Evolutionary conservation across 2,329 filamentous ascomycete species (phyloP), one percentile per base, ranked within the genome.

Genomic region (Aspergillus arachidicola): DNA sequence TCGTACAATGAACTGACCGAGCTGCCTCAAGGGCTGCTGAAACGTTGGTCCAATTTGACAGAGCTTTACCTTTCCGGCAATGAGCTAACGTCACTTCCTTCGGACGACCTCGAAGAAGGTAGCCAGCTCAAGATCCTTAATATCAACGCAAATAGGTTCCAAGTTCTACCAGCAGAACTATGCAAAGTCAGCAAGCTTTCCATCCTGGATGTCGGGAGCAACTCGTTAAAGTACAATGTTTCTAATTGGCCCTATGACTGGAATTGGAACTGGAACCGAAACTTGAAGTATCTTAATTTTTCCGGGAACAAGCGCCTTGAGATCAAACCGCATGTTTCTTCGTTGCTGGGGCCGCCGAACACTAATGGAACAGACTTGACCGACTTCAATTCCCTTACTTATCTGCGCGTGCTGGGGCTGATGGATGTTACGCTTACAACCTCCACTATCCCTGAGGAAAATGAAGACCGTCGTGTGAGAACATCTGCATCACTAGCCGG

Each of bases 211-310:
- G 96, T 96, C 66, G 94, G 94, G 64, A 97, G 92, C 83, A 99
- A 99, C 75, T 89, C 87, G 26, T 83, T 99, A 62, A 99, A 98
- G 78, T 99, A 99, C 85, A 99, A 99, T 75, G 96, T 99, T 55
- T 95, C 93, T 34, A 99, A 99, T 73, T 97, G 96, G 84, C 95
- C 94, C 0, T 99, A 99, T 75, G 95, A 99, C 76, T 99, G 95
- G 95, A 99, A 99, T 73, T 99, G 95, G 95, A 98, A 98, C 74
- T 92, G 95, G 84, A 99, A 99, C 73, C 92, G 91, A 56, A 96
- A 97, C 71, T 82, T 99, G 68, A 91, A 94, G 66, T 99, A 96
- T 74, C 89, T 99, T 66, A 99, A 98, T 73, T 84, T 99, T 73
- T 98, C 94, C 0, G 95, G 95, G 58, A 99, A 99, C 81, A 97